phyloP scores from a whole-genome alignment of 148 eudicot genomes.

The Mesembryanthemum crystallinum region DNA sequence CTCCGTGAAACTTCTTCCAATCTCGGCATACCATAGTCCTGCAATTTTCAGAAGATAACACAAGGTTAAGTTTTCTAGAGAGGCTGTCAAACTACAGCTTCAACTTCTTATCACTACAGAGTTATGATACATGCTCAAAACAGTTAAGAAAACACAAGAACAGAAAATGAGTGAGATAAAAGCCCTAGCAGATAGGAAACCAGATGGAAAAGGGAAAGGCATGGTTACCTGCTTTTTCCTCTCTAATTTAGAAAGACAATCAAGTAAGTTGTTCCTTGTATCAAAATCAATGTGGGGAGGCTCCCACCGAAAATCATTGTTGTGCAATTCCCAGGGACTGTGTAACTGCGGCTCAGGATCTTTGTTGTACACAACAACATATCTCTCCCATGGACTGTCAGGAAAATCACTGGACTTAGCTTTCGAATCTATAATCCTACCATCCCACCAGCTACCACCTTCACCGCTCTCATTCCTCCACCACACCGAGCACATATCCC shows the following conservation, averaged over 20 bases:
- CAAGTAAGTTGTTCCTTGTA: slow-evolving; percentile 42
- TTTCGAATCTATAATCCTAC: slow-evolving; percentile 43
- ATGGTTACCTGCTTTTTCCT: slow-evolving; percentile 53
- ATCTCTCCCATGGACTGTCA: slow-evolving; percentile 93
- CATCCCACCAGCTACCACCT: slow-evolving; percentile 86
- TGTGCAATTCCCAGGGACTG: slow-evolving; percentile 92
- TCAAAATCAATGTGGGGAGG: slow-evolving; percentile 53
- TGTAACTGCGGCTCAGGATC: slow-evolving; percentile 44
- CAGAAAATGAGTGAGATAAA: background rate
- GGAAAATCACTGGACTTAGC: slow-evolving; percentile 62
- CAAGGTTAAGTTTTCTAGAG: background rate
- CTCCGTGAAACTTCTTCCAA: slow-evolving; percentile 55
- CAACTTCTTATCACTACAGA: background rate
- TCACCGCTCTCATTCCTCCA: slow-evolving; percentile 65
- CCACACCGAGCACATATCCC: slow-evolving; percentile 83
- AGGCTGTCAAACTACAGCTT: background rate
- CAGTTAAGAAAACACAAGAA: background rate
- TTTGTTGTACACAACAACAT: slow-evolving; percentile 44
- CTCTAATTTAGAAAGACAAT: slow-evolving; percentile 44
- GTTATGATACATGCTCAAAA: background rate
- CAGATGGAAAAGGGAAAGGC: slow-evolving; percentile 7
- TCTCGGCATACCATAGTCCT: slow-evolving; percentile 67
- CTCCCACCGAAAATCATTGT: slow-evolving; percentile 47
- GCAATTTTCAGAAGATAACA: slow-evolving; percentile 33
- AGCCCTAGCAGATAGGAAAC: slow-evolving; percentile 3